These are phyloP conservation scores for Globisporangium paddicum DNA, from an alignment of 352 stramenopile genomes.

Conservation along the genomic window DNA sequence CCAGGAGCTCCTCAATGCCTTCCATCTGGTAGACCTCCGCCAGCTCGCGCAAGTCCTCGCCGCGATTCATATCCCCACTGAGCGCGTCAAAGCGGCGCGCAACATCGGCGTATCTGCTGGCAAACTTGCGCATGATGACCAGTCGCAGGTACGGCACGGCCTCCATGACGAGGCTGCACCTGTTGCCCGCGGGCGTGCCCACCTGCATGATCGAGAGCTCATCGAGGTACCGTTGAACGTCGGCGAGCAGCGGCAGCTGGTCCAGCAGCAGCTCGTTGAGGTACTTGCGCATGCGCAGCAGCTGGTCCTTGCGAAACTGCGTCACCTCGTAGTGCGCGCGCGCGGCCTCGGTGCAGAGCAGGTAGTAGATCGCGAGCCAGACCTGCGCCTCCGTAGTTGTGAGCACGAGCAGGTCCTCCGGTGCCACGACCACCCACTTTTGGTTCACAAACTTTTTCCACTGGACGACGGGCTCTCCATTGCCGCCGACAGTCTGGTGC, in stretches of 20 bases:
- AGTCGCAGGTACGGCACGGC: conserved; percentile 66
- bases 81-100: conserved; percentile 41
- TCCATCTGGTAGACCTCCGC: conserved; percentile 80
- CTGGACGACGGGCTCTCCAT: conserved; percentile 21
- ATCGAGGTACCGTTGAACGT: conserved; percentile 94
- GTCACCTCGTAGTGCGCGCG: conserved; percentile 94
- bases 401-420: conserved; percentile 88
- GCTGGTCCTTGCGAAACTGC: conserved; percentile 90
- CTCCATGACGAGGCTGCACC: conserved; percentile 73
- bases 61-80: conserved; percentile 37
- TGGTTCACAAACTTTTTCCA: conserved; percentile 94
- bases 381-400: conserved; percentile 93
- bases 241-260: conserved; percentile 92
- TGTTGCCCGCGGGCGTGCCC: conserved; percentile 13
- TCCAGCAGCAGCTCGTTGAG: conserved; percentile 93
- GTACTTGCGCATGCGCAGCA: conserved; percentile 94
- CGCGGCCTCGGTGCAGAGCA: conserved; percentile 89
- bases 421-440: conserved; percentile 87
- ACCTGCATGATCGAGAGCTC: conserved; percentile 93
- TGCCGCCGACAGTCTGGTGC: conserved; percentile 9
- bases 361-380: conserved; percentile 94
- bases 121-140: conserved; percentile 41
- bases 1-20: conserved; percentile 71
- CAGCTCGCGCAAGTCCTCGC: conserved; percentile 58
- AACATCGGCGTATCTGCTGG: conserved; percentile 28